A percentile compares a stretch with the other conserved stretches of the same genome.
phyloP scores from a whole-genome alignment of 352 stramenopile species.

The Peronospora tabacina region DNA sequence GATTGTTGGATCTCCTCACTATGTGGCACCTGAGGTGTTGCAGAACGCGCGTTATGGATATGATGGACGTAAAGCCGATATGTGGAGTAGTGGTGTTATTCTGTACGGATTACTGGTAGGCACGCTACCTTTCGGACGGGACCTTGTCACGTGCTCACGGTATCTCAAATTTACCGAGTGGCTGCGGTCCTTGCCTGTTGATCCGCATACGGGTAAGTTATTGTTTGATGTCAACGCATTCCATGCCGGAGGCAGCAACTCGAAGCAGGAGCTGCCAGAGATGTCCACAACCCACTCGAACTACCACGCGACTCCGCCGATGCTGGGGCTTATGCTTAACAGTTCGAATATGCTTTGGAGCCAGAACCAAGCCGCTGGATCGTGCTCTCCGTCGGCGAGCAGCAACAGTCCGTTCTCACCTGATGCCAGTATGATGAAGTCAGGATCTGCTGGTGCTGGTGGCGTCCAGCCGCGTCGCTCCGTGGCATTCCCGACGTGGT shows the following conservation, averaged over 20 bases:
- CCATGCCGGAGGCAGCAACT: conserved; percentile 18
- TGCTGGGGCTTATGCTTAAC: conserved; percentile 32
- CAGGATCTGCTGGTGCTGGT: conserved; percentile 16
- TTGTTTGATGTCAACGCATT: conserved; percentile 49
- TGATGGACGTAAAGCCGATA: conserved; percentile 89
- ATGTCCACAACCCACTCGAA: conserved; percentile 18
- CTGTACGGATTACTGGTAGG: conserved; percentile 89
- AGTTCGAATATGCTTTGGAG: conserved; percentile 35
- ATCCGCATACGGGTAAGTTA: conserved; percentile 59
- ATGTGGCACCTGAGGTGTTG: conserved; percentile 94
- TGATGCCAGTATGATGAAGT: conserved; percentile 19
- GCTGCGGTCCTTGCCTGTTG: conserved; percentile 59
- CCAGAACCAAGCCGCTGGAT: conserved; percentile 18
- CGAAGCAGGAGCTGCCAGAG: conserved; percentile 20
- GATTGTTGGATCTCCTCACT: conserved; percentile 94
- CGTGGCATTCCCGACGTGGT: conserved; percentile 72
- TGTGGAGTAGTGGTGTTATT: conserved; percentile 92
- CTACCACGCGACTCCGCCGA: conserved; percentile 29
- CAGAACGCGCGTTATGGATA: conserved; percentile 85
- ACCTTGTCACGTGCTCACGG: conserved; percentile 88
- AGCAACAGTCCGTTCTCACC: conserved; percentile 21
- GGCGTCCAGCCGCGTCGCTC: conserved; percentile 26
- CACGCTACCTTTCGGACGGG: conserved; percentile 92
- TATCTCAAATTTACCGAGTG: conserved; percentile 94
- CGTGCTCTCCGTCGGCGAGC: conserved; percentile 19